Conservation (phyloP, 2,329 filamentous ascomycete genomes). For the Hirsutella rhossiliensis region DNA sequence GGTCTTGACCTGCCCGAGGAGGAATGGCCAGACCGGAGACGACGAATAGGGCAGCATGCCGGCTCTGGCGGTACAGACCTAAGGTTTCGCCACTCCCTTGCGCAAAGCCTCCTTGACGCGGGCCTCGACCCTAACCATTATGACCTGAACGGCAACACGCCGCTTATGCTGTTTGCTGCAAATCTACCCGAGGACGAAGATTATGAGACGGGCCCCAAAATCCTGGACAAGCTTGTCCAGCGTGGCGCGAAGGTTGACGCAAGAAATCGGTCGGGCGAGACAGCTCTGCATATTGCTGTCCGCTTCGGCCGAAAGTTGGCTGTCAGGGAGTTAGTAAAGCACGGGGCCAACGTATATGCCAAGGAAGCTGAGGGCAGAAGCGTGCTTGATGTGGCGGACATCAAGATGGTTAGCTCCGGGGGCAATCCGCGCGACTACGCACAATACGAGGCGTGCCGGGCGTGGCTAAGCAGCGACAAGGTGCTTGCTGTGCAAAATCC, state of each 20-base stretch:
- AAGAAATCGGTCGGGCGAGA: slow-evolving; percentile 42
- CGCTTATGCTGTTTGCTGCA: slow-evolving; percentile 41
- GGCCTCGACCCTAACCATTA: slow-evolving; percentile 40
- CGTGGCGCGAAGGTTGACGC: slow-evolving; percentile 33
- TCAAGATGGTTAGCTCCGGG: slow-evolving; percentile 19
- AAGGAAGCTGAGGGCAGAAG: slow-evolving; percentile 31
- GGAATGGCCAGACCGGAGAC: slow-evolving; percentile 2
- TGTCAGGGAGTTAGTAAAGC: slow-evolving; percentile 30
- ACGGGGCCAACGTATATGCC: slow-evolving; percentile 34
- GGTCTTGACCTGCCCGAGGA: slow-evolving; percentile 7
- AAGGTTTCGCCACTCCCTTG: slow-evolving; percentile 12
- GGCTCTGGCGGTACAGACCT: slow-evolving; percentile 21
- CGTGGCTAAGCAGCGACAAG: slow-evolving; percentile 26
- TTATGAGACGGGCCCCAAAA: slow-evolving; percentile 31
- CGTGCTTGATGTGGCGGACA: slow-evolving; percentile 33
- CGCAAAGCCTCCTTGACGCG: slow-evolving; percentile 19
- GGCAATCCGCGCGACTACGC: slow-evolving; percentile 22
- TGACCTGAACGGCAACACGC: slow-evolving; percentile 37
- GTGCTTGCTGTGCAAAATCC: slow-evolving; percentile 25
- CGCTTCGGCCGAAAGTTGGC: slow-evolving; percentile 40
- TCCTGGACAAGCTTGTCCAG: slow-evolving; percentile 30
- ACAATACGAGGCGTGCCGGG: slow-evolving; percentile 32
- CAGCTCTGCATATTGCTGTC: slow-evolving; percentile 41
- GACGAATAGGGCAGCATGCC: slow-evolving; percentile 15
- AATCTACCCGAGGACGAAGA: slow-evolving; percentile 38